Evolutionary conservation across 208 protist species (phyloP), one percentile per base, ranked within the genome.

Genomic region (Herpetomonas samuelpessoai): DNA sequence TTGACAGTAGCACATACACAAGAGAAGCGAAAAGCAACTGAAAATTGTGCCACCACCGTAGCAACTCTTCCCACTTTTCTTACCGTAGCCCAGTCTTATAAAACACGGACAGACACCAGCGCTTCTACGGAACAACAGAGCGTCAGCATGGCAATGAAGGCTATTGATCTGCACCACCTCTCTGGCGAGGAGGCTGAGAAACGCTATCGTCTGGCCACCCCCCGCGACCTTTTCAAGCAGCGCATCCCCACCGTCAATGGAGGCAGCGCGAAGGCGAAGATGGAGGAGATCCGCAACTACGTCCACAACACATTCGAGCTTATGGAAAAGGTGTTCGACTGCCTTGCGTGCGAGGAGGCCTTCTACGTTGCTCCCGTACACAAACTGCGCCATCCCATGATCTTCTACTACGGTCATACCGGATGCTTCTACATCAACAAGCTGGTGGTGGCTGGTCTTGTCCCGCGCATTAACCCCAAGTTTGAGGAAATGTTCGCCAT

Each of bases 371-470:
- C 60, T 35, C 88, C 91, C 0, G 60, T 91, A 22, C 90, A 98
- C 68, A 86, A 89, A 61, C 90, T 98, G 47, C 90, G 97, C 44
- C 97, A 97, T 59, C 95, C 96, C 0, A 86, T 98, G 54, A 97
- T 98, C 53, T 99, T 98, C 72, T 99, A 99, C 81, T 97, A 97
- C 57, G 93, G 91, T 21, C 97, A 99, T 78, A 96, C 97, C 0
- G 96, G 96, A 0, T 72, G 71, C 31, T 97, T 98, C 62, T 98
- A 97, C 67, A 95, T 98, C 57, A 98, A 98, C 78, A 98, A 98
- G 80, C 70, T 98, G 19, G 86, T 79, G 41, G 68, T 92, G 12
- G 91, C 91, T 19, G 91, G 90, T 35, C 58, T 96, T 30, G 92
- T 72, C 49, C 69, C 70, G 38, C 87, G 76, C 44, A 86, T 98